Evolutionary conservation across 345 rosid genomes (phyloP).

Genomic region (Rhodomyrtus tomentosa): DNA sequence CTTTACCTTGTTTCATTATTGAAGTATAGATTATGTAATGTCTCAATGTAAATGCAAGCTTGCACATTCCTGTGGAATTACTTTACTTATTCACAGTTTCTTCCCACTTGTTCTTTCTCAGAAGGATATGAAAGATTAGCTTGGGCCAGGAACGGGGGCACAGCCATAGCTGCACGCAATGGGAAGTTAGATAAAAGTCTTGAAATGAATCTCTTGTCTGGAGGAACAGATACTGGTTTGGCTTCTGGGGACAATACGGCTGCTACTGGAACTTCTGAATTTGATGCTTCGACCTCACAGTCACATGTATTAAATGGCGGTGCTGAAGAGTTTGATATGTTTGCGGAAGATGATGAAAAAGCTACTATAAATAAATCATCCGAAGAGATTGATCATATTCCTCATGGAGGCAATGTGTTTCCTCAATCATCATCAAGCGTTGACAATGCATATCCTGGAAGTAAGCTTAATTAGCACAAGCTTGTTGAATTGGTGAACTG

Average conservation of each 20-base stretch:
- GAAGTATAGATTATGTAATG: neutral
- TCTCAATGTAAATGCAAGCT: neutral
- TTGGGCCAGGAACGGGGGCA: slow-evolving; percentile 33
- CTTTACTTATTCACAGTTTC: neutral
- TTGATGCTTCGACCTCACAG: slow-evolving; percentile 7
- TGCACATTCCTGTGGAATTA: neutral
- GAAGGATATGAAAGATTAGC: slow-evolving; percentile 82
- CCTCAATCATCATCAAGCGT: slow-evolving; percentile 19
- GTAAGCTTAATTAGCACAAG: slow-evolving; percentile 13
- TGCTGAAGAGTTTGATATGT: slow-evolving; percentile 59
- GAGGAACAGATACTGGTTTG: slow-evolving; percentile 8
- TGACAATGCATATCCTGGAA: slow-evolving; percentile 9
- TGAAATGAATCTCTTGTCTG: slow-evolving; percentile 6
- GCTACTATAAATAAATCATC: slow-evolving; percentile 23
- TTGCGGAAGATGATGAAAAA: slow-evolving; percentile 66
- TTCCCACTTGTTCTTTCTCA: slow-evolving; percentile 7
- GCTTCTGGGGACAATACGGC: slow-evolving; percentile 9
- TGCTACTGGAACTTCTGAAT: slow-evolving; percentile 13
- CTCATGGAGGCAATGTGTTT: slow-evolving; percentile 12
- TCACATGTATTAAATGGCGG: slow-evolving; percentile 14
- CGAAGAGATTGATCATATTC: slow-evolving; percentile 8
- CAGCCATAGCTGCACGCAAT: slow-evolving; percentile 1
- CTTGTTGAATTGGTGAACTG: neutral
- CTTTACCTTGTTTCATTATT: neutral
- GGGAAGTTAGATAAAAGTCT: slow-evolving; percentile 2